Percentiles rank a stretch among this genome's conserved stretches.
Conservation (phyloP, 148 eudicot species). For the Rhododendron mucronatum region DNA sequence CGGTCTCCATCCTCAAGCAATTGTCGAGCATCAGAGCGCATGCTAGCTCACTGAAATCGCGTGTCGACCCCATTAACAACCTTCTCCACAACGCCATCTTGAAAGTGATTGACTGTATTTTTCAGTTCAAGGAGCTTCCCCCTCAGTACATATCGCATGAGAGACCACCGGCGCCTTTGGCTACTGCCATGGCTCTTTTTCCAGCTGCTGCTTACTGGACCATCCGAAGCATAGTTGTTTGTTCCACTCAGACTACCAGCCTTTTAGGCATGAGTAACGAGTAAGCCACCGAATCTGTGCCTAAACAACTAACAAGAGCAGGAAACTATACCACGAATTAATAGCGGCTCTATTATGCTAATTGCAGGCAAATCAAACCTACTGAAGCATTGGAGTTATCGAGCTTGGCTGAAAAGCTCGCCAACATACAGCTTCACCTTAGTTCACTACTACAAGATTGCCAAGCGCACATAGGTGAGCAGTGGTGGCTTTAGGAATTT, state of each 20-base stretch:
- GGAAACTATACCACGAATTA: background rate
- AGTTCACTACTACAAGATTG: constrained; percentile 53
- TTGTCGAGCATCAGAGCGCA: constrained; percentile 55
- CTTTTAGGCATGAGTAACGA: constrained; percentile 64
- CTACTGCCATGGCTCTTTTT: constrained; percentile 48
- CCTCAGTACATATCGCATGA: constrained; percentile 67
- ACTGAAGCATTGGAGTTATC: constrained; percentile 91
- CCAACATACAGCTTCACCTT: constrained; percentile 62
- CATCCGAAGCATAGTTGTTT: constrained; percentile 70
- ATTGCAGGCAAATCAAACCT: constrained; percentile 42
- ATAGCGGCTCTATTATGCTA: background rate
- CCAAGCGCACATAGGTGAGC: constrained; percentile 64
- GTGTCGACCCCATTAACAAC: constrained; percentile 49
- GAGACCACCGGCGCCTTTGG: constrained; percentile 40
- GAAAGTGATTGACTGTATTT: constrained; percentile 56
- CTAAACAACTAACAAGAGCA: background rate
- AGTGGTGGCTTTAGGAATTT: too few relatives aligned
- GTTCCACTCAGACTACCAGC: constrained; percentile 54
- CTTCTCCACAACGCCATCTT: constrained; percentile 46
- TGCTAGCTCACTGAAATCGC: constrained; percentile 43
- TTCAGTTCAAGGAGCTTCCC: constrained; percentile 62
- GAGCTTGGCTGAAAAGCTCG: constrained; percentile 70
- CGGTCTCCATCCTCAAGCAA: constrained; percentile 67
- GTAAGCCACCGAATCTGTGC: constrained; percentile 33
- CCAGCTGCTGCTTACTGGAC: constrained; percentile 95